Percentiles rank a stretch among this genome's conserved stretches.
Conservation (phyloP, 192 early-diverging fungal species). For the Linnemannia schmuckeri region DNA sequence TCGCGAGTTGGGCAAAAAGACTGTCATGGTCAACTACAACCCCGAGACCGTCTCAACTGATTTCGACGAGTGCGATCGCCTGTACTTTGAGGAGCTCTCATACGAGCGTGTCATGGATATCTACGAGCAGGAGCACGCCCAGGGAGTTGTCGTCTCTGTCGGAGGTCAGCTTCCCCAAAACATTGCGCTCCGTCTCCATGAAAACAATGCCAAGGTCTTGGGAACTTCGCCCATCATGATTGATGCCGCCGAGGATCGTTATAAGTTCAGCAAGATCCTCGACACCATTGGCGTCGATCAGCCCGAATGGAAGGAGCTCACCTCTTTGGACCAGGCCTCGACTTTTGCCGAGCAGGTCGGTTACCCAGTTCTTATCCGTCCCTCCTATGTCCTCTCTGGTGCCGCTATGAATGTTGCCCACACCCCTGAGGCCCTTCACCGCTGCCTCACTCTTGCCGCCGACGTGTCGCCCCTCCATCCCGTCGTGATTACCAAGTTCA, state of each 20-base stretch:
- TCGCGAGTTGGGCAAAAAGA: conserved; percentile 82
- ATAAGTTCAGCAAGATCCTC: conserved; percentile 93
- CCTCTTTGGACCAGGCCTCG: conserved; percentile 85
- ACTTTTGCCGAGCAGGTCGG: conserved; percentile 86
- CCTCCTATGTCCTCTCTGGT: conserved; percentile 97
- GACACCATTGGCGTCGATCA: conserved; percentile 96
- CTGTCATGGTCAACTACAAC: conserved; percentile 99
- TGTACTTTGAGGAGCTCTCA: conserved; percentile 98
- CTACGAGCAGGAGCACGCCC: conserved; percentile 87
- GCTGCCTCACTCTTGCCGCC: conserved; percentile 84
- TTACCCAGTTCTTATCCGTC: conserved; percentile 95
- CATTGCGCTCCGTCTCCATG: conserved; percentile 89
- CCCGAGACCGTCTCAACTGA: conserved; percentile 99
- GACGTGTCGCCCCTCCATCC: conserved; percentile 95
- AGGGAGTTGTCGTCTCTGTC: conserved; percentile 90
- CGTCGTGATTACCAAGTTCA: conserved; percentile 98
- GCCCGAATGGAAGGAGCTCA: conserved; percentile 95
- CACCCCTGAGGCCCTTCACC: conserved; percentile 77
- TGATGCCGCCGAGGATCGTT: conserved; percentile 94
- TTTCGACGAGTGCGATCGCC: conserved; percentile 97
- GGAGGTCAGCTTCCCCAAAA: conserved; percentile 98
- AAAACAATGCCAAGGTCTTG: conserved; percentile 84
- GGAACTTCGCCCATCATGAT: conserved; percentile 94
- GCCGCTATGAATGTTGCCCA: conserved; percentile 98
- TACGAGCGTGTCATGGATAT: conserved; percentile 97